Conservation (phyloP, 2,329 filamentous ascomycete genomes). For the Gaeumannomyces tritici region DNA sequence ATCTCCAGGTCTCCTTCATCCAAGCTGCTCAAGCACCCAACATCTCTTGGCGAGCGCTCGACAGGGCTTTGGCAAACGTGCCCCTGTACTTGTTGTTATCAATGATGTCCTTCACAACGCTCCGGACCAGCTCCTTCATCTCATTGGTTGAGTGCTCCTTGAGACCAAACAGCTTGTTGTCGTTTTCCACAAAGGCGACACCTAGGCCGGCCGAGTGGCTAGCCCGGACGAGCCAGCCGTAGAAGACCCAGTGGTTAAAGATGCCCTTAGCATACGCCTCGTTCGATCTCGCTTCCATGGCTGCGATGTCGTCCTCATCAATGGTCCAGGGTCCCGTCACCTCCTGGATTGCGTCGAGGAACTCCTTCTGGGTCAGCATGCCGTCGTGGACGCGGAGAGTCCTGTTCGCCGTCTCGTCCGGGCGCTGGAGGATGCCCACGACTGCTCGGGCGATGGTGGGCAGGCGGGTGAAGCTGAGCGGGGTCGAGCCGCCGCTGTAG, state of each 20-base stretch:
- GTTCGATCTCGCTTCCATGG: constrained; percentile 24
- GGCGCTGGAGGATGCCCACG: not conserved
- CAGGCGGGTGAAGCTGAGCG: constrained; percentile 13
- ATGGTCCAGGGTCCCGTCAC: constrained; percentile 39
- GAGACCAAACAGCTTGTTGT: constrained; percentile 33
- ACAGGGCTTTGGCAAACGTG: not conserved
- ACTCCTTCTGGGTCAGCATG: constrained; percentile 30
- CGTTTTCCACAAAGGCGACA: constrained; percentile 11
- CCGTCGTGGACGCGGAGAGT: constrained; percentile 32
- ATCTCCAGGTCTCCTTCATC: not conserved
- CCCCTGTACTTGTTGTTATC: not conserved
- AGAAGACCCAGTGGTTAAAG: constrained; percentile 11
- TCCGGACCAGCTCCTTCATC: not conserved
- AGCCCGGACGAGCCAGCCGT: not conserved
- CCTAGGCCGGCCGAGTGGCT: constrained; percentile 21
- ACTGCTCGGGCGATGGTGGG: constrained; percentile 6
- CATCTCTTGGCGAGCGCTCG: no score
- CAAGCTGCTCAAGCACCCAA: not conserved
- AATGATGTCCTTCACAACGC: not conserved
- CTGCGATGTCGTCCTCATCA: constrained; percentile 21
- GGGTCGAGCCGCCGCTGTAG: constrained; percentile 12
- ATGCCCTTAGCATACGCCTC: constrained; percentile 30
- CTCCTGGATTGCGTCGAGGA: constrained; percentile 44
- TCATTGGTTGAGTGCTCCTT: constrained; percentile 19
- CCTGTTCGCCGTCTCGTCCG: constrained; percentile 2